A percentile compares a stretch with the other conserved stretches of the same genome.
Conservation (phyloP, 202 grass and related monocot species). For the Brachypodium distachyon region DNA sequence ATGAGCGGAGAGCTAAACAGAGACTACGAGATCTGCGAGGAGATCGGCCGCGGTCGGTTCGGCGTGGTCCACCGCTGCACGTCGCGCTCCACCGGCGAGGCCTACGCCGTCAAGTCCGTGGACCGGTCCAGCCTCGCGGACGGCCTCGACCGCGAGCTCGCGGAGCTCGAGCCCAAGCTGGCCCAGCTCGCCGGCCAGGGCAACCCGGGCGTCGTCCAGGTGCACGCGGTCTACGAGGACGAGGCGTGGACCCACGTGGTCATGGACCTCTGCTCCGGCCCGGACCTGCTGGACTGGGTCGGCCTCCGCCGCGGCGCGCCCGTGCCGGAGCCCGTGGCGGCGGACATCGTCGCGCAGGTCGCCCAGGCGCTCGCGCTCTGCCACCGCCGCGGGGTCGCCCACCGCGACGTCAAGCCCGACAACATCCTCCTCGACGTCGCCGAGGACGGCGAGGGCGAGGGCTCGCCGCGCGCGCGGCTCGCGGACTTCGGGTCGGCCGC, state of each 20-base stretch:
- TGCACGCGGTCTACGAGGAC: conserved; percentile 80
- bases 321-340: conserved; percentile 48
- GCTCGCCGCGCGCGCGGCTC: conserved; percentile 29
- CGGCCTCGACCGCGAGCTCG: conserved; percentile 64
- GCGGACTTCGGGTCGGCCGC: conserved; percentile 88
- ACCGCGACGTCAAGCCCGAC: conserved; percentile 89
- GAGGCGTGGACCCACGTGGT: conserved; percentile 64
- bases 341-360: conserved; percentile 40
- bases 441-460: background rate
- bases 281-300: conserved; percentile 80
- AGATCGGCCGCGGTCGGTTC: conserved; percentile 84
- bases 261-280: conserved; percentile 75
- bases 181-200: conserved; percentile 49
- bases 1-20: conserved; percentile 68
- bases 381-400: conserved; percentile 66
- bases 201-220: conserved; percentile 70
- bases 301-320: conserved; percentile 43
- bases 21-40: conserved; percentile 69
- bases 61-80: conserved; percentile 70
- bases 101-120: conserved; percentile 75
- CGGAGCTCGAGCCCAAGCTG: conserved; percentile 60
- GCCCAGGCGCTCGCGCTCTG: conserved; percentile 51
- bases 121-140: conserved; percentile 62
- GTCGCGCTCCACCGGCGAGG: conserved; percentile 64
- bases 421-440: conserved; percentile 64